Evolutionary conservation across 345 rosid genomes (phyloP).

Genomic region (Brassica rapa): DNA sequence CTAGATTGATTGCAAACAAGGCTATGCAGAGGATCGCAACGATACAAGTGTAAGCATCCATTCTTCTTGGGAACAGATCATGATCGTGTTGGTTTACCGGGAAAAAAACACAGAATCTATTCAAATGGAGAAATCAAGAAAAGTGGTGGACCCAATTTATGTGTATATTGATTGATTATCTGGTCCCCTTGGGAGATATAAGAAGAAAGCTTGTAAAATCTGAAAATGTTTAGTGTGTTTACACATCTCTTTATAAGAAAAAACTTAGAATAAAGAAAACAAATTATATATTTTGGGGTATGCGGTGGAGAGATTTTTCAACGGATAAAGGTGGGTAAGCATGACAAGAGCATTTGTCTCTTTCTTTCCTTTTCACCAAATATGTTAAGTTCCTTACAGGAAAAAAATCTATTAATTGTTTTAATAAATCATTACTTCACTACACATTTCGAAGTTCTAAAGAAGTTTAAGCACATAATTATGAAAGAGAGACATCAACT

Average conservation of each 20-base stretch:
- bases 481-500: conserved; percentile 8
- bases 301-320: conserved; percentile 36
- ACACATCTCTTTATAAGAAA: conserved; percentile 35
- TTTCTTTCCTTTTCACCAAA: conserved; percentile 29
- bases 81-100: conserved; percentile 18
- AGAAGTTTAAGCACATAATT: not conserved
- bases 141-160: conserved; percentile 6
- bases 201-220: conserved; percentile 32
- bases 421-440: not conserved
- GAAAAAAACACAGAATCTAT: conserved; percentile 4
- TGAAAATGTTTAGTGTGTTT: conserved; percentile 19
- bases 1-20: conserved; percentile 35
- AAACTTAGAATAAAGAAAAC: not conserved
- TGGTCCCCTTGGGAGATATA: conserved; percentile 20
- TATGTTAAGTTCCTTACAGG: not conserved
- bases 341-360: conserved; percentile 39
- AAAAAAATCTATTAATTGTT: not conserved
- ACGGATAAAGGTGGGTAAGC: conserved; percentile 40
- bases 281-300: not conserved
- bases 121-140: conserved; percentile 25
- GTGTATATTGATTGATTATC: not conserved
- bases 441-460: not conserved
- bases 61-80: conserved; percentile 33
- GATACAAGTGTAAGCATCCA: conserved; percentile 35
- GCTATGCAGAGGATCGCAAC: conserved; percentile 36